Evolutionary conservation across 1,284 basidiomycete genomes (phyloP), one percentile per base, ranked within the genome.

Genomic region (Sporisorium reilianum): DNA sequence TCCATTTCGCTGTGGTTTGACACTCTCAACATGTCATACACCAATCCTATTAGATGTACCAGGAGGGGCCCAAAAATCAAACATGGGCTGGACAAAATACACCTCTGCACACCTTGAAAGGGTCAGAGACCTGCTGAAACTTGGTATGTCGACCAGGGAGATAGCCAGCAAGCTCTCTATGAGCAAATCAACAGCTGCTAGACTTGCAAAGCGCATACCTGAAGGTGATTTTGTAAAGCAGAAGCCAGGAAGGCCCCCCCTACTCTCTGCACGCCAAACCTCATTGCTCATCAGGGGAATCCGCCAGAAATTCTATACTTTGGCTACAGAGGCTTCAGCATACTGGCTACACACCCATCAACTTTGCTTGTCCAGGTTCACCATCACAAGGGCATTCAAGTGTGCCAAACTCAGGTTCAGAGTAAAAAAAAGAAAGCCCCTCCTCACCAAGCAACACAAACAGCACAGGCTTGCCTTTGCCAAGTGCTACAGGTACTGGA

Each of bases 401-500:
- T 12, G 25, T 6, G 23, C 23, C 18, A 23, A 23, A 46, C 44
- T 46, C 22, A 46, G 26, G 23, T 25, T 46, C 25, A 2, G 11
- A 12, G 25, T 26, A 26, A 46, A 46, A 46, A 10, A 25, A 46
- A 16, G 8, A 26, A 46, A 16, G 23, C 44, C 25, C 22, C 10
- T 46, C 44, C 26, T 3, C 22, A 46, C 2, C 7, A n/a, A 46
- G 12, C 12, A 25, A 7, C 44, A 46, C 16, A 46, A 25, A 26
- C 22, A 23, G 12, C 22, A 8, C 25, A 6, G n/a, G 44, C 23
- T 16, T 25, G 44, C 38, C 11, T 56, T 46, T 38, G 54, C 54
- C 9, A n/a, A 46, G 44, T 44, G 44, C 54, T 46, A 56, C 30
- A 14, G 34, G 42, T 3, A 5, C 32, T 48, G 54, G 54, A 56